phyloP scores from a whole-genome alignment of 2,329 filamentous ascomycete species.

The Fusarium chuoi region DNA sequence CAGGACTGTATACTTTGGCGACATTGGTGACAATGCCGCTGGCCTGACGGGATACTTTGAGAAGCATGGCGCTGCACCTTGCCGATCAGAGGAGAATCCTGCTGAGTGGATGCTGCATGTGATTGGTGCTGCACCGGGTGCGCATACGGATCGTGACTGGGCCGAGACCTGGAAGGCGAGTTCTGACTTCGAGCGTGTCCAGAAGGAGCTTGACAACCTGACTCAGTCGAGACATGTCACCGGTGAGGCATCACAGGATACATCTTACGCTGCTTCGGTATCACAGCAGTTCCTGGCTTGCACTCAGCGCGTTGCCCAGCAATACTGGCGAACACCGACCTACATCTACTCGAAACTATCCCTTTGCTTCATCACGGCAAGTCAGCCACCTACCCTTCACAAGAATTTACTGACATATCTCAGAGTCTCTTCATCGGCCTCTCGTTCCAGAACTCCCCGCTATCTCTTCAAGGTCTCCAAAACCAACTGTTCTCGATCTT shows the following conservation, averaged over 20 bases:
- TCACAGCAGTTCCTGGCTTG: conserved; percentile 72
- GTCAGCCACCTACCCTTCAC: neutral
- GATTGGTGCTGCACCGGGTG: conserved; percentile 62
- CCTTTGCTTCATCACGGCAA: conserved; percentile 52
- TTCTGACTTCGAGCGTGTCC: conserved; percentile 63
- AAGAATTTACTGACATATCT: conserved; percentile 48
- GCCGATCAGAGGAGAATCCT: conserved; percentile 75
- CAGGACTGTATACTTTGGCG: conserved; percentile 43
- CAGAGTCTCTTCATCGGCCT: conserved; percentile 79
- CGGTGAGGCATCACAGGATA: neutral
- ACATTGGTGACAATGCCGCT: conserved; percentile 75
- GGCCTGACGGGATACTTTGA: conserved; percentile 79
- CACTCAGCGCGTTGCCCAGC: conserved; percentile 77
- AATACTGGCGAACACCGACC: conserved; percentile 88
- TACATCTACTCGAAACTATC: conserved; percentile 86
- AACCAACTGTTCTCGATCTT: conserved; percentile 89
- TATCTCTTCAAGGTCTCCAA: conserved; percentile 72
- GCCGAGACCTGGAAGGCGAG: conserved; percentile 67
- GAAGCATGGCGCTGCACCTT: conserved; percentile 71
- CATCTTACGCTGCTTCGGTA: conserved; percentile 63
- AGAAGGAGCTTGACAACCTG: conserved; percentile 65
- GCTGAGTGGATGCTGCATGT: conserved; percentile 58
- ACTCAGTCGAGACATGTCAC: rapidly evolving
- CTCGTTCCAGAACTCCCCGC: conserved; percentile 76
- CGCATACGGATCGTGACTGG: conserved; percentile 69